Evolutionary conservation across 2,329 filamentous ascomycete genomes (phyloP), one percentile per base, ranked within the genome.

Genomic region (Didymella pinodella): DNA sequence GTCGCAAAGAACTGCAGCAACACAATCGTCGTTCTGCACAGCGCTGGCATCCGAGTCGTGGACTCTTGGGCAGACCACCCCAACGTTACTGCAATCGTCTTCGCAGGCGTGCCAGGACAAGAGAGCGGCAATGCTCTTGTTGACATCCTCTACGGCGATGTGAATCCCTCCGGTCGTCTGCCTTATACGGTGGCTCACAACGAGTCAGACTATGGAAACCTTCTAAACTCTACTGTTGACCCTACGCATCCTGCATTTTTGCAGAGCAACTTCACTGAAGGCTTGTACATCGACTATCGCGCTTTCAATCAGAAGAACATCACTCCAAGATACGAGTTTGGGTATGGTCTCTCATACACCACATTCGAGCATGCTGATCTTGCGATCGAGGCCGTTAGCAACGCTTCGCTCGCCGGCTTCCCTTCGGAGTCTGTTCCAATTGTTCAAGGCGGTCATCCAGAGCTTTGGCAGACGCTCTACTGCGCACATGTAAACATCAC

Each of bases 51-150:
- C 18, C 90, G 94, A 2, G 79, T 95, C 0, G 79, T 97, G 20
- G 86, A 87, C 7, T 85, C 91, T 14, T 94, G 88, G 84, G 87
- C 90, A 66, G 80, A 90, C 49, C 87, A 88, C 75, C 85, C 86
- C 31, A 96, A 96, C 75, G 83, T 96, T 43, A 93, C 90, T 0
- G 92, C 91, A 26, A 91, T 96, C 46, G 72, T 96, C 1, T 94
- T 88, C 85, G 91, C 90, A 16, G 90, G 90, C 65, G 78, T 92
- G 11, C 91, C 91, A 0, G 92, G 92, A 10, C 89, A 96, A 73
- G 90, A 96, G 74, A 89, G 87, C 16, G 92, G 92, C 52, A 89
- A 92, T 71, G 84, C 89, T 1, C 85, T 96, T 51, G 84, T 85
- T 10, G 91, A 95, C 66, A 83, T 96, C 11, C 85, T 96, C 5